A percentile compares a stretch with the other conserved stretches of the same genome.
Evolutionary conservation across 306 rosid genomes (phyloP).

Genomic region (Vigna hirtella): DNA sequence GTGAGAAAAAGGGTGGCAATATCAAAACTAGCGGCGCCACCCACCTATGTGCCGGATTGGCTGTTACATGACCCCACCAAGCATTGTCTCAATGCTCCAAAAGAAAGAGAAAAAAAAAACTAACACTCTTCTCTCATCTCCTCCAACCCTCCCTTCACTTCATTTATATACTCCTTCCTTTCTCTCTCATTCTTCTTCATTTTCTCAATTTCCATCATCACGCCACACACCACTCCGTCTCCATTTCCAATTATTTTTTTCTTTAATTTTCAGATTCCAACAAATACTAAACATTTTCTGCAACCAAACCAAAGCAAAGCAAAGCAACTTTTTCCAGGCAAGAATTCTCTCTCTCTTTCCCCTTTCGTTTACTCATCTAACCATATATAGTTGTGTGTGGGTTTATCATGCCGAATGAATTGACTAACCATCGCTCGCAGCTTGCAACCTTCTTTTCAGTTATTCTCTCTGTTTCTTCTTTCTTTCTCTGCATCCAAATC

Average conservation of each 20-base stretch:
- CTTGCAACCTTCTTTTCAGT: not conserved
- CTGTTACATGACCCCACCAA: slow-evolving; percentile 49
- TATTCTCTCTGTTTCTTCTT: not conserved
- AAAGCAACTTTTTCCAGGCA: slow-evolving; percentile 56
- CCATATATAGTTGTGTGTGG: not conserved
- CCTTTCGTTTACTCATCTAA: not conserved
- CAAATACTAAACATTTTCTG: slow-evolving; percentile 36
- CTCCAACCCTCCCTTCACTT: not conserved
- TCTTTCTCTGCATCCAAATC: not conserved
- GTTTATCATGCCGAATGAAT: not conserved
- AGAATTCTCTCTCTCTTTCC: slow-evolving; percentile 29
- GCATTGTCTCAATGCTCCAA: slow-evolving; percentile 2
- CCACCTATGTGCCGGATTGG: slow-evolving; percentile 38
- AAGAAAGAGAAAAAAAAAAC: not conserved
- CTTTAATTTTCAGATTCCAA: slow-evolving; percentile 2
- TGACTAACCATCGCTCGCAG: not conserved
- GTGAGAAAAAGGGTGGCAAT: slow-evolving; percentile 38
- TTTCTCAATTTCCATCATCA: slow-evolving; percentile 38
- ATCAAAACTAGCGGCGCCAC: slow-evolving; percentile 40
- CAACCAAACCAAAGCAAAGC: slow-evolving; percentile 32
- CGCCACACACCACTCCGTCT: slow-evolving; percentile 19
- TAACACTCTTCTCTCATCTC: not conserved
- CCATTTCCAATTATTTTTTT: not conserved
- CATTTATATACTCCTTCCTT: slow-evolving; percentile 32
- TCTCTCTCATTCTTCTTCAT: slow-evolving; percentile 9